Evolutionary conservation across 805 yeast species (phyloP), one percentile per base, ranked within the genome.

Genomic region (Isabelozyma gotoi): DNA sequence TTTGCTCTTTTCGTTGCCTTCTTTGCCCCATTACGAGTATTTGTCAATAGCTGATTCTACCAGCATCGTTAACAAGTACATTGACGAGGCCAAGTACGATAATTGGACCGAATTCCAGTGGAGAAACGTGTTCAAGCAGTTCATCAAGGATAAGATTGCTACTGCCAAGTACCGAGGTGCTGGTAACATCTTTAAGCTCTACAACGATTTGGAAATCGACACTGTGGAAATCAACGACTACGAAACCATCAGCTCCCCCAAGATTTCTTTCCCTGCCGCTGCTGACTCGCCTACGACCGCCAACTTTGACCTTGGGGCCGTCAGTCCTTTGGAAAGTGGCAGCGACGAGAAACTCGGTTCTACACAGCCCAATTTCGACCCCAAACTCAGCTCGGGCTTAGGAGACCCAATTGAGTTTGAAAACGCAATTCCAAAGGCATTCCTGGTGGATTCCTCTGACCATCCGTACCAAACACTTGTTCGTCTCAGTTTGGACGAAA

Each of bases 1-100:
- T 12, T 67, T 88, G 57, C 71, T 88, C 27, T 86, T 84, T 67
- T 92, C 84, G 0, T 69, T 86, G 46, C 95, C 95, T 4, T 78
- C 82, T 17, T 71, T 87, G 53, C 95, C 95, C 3, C 81, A 76
- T 45, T 79, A 81, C 24, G 78, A 81, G 52, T 82, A 83, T 48
- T 55, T 86, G 47, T 55, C 71, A 2, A 47, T 49, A 12, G 58
- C 51, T 1, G 67, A 62, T 15, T 62, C 67, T 1, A 48, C 45
- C 18, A 48, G 47, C 8, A 44, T 57, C 6, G 58, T 59, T 5
- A 55, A 47, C 1, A 42, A 46, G 21, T 51, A 53, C 43, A 47
- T 58, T 7, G 49, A 38, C 17, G 39, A 44, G 12, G 56, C 67
- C 4, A 39, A 51, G n/a, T 19, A 40, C 5, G 57, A 59, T 20